These are phyloP conservation scores for Kuraishia hungarica DNA, from an alignment of 805 yeast genomes.

Conservation along the genomic window DNA sequence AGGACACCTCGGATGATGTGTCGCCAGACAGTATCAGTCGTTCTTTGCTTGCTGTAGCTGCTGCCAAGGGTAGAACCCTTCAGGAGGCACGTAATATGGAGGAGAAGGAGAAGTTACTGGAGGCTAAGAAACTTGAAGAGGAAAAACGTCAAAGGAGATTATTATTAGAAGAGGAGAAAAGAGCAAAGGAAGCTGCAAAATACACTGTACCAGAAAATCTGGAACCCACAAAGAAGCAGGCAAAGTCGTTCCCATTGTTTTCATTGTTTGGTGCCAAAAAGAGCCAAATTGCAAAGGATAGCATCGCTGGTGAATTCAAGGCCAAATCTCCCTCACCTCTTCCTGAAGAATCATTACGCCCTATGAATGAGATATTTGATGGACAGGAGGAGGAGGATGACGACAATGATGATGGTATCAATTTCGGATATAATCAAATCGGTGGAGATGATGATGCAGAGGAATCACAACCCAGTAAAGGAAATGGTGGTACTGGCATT, in stretches of 20 bases:
- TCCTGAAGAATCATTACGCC: not conserved
- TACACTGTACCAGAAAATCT: not conserved
- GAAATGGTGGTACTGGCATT: not conserved
- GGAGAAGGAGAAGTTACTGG: not conserved
- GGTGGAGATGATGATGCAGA: not conserved
- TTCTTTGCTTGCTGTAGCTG: not conserved
- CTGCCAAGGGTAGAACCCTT: not conserved
- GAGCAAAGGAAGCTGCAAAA: not conserved
- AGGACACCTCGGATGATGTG: not conserved
- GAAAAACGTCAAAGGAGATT: not conserved
- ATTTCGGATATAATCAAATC: not conserved
- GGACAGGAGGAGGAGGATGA: not conserved
- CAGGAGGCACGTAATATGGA: not conserved
- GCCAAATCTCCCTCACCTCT: not conserved
- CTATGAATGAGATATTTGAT: not conserved
- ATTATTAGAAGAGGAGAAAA: not conserved
- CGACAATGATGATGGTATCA: not conserved
- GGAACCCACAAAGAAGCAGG: not conserved
- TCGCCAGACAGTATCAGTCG: not conserved
- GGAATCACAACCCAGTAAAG: not conserved
- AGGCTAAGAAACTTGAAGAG: not conserved
- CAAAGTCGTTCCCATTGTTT: not conserved
- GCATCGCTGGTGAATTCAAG: not conserved
- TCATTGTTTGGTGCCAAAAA: not conserved
- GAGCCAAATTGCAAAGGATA: not conserved